Evolutionary conservation across 257 asterid species (phyloP).

Genomic region (Hygrophila difformis): DNA sequence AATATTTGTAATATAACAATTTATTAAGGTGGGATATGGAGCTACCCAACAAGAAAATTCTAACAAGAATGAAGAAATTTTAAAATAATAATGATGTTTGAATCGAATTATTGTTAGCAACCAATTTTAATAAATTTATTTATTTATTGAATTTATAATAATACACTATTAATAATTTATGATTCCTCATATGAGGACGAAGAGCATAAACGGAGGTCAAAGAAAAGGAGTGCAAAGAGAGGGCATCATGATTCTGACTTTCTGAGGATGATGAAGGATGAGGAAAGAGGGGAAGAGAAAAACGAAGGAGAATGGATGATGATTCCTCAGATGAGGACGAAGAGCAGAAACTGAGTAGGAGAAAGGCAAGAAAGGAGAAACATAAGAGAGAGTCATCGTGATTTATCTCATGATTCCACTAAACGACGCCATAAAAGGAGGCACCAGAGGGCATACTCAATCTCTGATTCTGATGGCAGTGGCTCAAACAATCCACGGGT

Average conservation of each 20-base stretch:
- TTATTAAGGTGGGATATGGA: no score
- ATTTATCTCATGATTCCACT: constrained; percentile 48
- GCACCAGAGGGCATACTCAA: constrained; percentile 33
- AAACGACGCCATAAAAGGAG: constrained; percentile 44
- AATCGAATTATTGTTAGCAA: no score
- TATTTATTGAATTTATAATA: no score
- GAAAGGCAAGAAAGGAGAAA: constrained; percentile 60
- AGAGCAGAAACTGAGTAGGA: constrained; percentile 28
- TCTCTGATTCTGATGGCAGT: constrained; percentile 46
- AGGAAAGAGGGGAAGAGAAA: constrained; percentile 42
- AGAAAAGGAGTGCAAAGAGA: constrained; percentile 44
- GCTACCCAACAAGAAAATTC: no score
- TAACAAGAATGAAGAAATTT: no score
- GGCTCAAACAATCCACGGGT: constrained; percentile 54
- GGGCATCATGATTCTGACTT: constrained; percentile 32
- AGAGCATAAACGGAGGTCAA: no score
- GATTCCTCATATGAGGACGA: no score
- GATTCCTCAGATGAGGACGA: constrained; percentile 42
- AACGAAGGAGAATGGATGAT: constrained; percentile 41
- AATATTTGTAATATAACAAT: no score
- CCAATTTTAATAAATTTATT: no score
- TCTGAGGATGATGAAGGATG: constrained; percentile 38
- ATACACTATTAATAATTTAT: no score
- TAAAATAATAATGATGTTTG: no score
- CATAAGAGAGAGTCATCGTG: constrained; percentile 42